Evolutionary conservation across 805 yeast genomes (phyloP).

Genomic region (Ogataea sp.): DNA sequence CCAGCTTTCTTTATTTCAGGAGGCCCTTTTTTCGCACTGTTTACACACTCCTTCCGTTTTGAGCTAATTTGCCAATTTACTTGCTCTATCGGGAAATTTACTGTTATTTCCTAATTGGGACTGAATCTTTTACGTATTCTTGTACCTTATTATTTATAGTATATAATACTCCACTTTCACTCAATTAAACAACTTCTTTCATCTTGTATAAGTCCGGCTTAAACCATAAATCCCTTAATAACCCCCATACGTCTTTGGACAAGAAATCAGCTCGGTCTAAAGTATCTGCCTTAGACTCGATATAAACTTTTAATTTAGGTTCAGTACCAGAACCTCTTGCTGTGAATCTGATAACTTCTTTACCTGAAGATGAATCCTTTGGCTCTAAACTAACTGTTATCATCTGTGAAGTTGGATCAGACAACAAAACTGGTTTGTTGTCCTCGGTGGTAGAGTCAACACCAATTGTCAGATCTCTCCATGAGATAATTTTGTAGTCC

Average conservation of each 20-base stretch:
- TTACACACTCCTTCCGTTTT: too few species aligned
- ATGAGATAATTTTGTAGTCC: slow-evolving; percentile 42
- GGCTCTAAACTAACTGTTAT: slow-evolving; percentile 51
- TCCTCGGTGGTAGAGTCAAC: slow-evolving; percentile 62
- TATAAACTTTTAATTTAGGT: slow-evolving; percentile 86
- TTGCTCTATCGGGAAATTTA: too few species aligned
- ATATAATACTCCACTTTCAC: too few species aligned
- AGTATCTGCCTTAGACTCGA: slow-evolving; percentile 58
- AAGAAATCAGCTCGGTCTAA: slow-evolving; percentile 39
- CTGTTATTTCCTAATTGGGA: too few species aligned
- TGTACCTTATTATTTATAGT: too few species aligned
- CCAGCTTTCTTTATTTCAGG: too few species aligned
- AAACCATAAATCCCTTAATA: slow-evolving; percentile 58
- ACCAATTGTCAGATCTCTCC: slow-evolving; percentile 84
- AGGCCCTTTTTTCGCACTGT: too few species aligned
- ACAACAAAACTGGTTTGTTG: slow-evolving; percentile 57
- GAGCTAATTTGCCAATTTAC: too few species aligned
- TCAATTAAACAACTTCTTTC: slow-evolving; percentile 29
- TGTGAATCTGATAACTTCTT: slow-evolving; percentile 58
- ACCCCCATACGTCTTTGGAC: slow-evolving; percentile 63
- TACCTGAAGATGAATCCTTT: not conserved
- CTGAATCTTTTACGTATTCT: too few species aligned
- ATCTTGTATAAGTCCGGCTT: slow-evolving; percentile 40
- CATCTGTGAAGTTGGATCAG: slow-evolving; percentile 76
- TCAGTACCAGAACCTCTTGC: slow-evolving; percentile 96